Evolutionary conservation across 495 filamentous ascomycete species (phyloP).

Genomic region (Annulohypoxylon stygium): DNA sequence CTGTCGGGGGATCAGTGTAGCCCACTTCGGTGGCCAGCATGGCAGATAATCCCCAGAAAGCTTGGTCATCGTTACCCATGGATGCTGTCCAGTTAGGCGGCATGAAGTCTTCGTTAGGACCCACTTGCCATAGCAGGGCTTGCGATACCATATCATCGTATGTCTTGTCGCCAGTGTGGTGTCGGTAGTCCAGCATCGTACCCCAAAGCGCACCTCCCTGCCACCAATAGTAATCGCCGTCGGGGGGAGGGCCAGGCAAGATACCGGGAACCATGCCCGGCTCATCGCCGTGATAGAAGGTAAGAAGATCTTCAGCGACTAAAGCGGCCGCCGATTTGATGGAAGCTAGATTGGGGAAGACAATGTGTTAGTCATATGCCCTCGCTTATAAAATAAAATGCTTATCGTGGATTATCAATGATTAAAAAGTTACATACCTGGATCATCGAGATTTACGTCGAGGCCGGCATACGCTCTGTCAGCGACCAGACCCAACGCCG

Average conservation of each 20-base stretch:
- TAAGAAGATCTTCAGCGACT: constrained; percentile 74
- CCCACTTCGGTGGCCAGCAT: constrained; percentile 78
- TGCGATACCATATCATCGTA: constrained; percentile 66
- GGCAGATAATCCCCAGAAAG: constrained; percentile 78
- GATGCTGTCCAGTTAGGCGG: constrained; percentile 67
- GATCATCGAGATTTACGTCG: constrained; percentile 54
- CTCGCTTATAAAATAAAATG: not conserved
- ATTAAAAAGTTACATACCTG: constrained; percentile 46
- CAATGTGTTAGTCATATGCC: constrained; percentile 18
- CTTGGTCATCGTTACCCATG: constrained; percentile 80
- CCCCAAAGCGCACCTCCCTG: constrained; percentile 75
- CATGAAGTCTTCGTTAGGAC: constrained; percentile 66
- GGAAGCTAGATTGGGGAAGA: constrained; percentile 58
- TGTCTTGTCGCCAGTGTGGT: constrained; percentile 65
- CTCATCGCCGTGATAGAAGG: constrained; percentile 72
- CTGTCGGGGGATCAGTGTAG: constrained; percentile 68
- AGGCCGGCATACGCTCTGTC: constrained; percentile 45
- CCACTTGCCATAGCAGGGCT: constrained; percentile 68
- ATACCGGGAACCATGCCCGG: constrained; percentile 70
- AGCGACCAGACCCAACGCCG: constrained; percentile 42
- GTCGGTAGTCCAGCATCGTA: constrained; percentile 72
- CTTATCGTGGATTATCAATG: not conserved
- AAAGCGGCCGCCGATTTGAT: constrained; percentile 71
- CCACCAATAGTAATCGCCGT: constrained; percentile 79
- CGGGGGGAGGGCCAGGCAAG: constrained; percentile 61